phyloP scores from a whole-genome alignment of 1,284 basidiomycete species.

The Porodaedalea pini region DNA sequence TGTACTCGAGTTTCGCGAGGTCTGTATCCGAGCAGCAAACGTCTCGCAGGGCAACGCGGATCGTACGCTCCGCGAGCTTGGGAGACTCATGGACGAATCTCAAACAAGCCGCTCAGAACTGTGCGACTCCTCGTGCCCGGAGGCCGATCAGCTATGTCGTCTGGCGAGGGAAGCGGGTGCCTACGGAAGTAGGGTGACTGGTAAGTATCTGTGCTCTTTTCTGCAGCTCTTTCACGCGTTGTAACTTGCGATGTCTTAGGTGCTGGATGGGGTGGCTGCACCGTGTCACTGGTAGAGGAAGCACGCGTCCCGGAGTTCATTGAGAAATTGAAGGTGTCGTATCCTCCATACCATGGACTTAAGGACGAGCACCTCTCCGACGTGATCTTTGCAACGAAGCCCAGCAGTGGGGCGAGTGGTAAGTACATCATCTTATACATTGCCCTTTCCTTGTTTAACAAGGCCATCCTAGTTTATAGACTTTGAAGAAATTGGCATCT shows the following conservation, averaged over 20 bases:
- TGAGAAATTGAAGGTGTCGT: constrained; percentile 52
- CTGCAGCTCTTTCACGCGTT: neutral
- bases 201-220: constrained; percentile 32
- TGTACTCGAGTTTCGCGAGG: constrained; percentile 67
- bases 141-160: constrained; percentile 65
- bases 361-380: constrained; percentile 59
- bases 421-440: constrained; percentile 17
- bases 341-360: constrained; percentile 60
- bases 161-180: constrained; percentile 69
- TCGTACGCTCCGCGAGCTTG: constrained; percentile 48
- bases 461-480: too few relatives aligned
- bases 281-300: constrained; percentile 77
- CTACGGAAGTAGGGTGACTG: constrained; percentile 73
- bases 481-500: too few relatives aligned
- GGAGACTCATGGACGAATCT: constrained; percentile 73
- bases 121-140: constrained; percentile 77
- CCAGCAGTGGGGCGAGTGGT: constrained; percentile 81
- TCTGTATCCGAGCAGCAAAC: constrained; percentile 48
- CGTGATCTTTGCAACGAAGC: constrained; percentile 82
- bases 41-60: constrained; percentile 18
- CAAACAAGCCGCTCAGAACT: constrained; percentile 65
- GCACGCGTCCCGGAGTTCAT: constrained; percentile 69
- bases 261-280: constrained; percentile 90
- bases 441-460: too few relatives aligned
- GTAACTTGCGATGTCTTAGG: constrained; percentile 39